Base-by-base conservation (phyloP, 768 basidiomycete species). In the Trametes sanguinea region DNA sequence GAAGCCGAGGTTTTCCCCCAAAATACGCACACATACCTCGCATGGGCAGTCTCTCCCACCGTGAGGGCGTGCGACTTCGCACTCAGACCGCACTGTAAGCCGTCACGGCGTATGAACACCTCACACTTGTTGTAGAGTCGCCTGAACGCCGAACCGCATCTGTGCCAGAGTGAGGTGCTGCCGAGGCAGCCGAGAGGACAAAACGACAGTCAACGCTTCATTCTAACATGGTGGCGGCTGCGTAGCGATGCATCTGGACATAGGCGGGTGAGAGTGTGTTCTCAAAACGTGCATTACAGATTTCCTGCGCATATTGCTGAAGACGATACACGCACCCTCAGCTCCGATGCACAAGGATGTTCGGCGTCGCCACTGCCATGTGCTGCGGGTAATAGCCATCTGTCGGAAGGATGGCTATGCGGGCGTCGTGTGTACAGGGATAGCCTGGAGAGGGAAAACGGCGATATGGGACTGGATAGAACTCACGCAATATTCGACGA, bases 1-100 rank as follows among this genome's bases (percentile, higher is more conserved):
- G 51, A 46, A 56, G 35, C 64, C 60, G 60, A 65, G 32, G 53
- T 58, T 65, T 47, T 51, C 48, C 64, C 64, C 64, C 54, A 33
- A 22, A 44, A 46, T 46, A 33, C 32, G 57, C 45, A 59, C 4
- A 46, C 46, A 61, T 58, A 58, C 60, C 61, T 52, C 54, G 56
- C 56, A 45, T 54, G 54, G 63, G 40, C 54, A 45, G 52, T 51
- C 47, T 13, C 63, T 64, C 63, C 55, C 63, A 64, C 54, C 42
- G 29, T 33, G 27, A 10, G 44, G 27, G 35, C 43, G 33, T 32
- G 42, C 27, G 45, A 14, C n/a, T 29, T 39, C 30, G 17, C 35
- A 6, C 35, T 37, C 35, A 30, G 29, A 50, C 30, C 29, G 48
- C 14, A 50, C 29, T 17, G 22, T 46, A 22, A 32, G 46, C 27